Base-by-base conservation (phyloP, 805 yeast species). In the Hanseniaspora hatyaiensis region DNA sequence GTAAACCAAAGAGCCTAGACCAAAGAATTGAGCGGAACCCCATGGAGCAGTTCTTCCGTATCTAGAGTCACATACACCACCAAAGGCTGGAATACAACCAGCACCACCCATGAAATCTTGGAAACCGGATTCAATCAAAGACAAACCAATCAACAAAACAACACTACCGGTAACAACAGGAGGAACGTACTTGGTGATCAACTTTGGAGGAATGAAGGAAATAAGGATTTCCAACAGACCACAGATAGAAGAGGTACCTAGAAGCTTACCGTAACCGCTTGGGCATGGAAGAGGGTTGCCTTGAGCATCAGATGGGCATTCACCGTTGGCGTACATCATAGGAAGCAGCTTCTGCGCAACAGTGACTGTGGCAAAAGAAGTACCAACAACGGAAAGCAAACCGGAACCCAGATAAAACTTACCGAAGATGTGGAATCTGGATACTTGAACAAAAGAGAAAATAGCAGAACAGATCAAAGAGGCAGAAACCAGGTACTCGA, bases 111-210 rank as follows among this genome's bases (percentile, higher is more conserved):
- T 78, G 82, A 94, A 85, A 64, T 87, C 85, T 58, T 75, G 63
- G 63, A 87, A 80, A 22, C 94, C 96, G 29, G 85, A 63, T 54
- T 69, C 68, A 51, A 86, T 71, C 55, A 87, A 71, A 23, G 71
- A 66, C 38, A 79, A 70, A 55, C 96, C 96, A 58, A 87, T 86
- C 29, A 87, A 70, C 48, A 87, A 64, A 26, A 87, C 95, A 39
- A 87, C 95, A 8, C 95, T 95, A 50, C 96, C 96, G 24, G 95
- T 87, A 52, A 88, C 96, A 46, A 85, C 66, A 31, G 94, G 88
- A 16, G 96, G 96, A 68, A 87, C 87, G 30, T 83, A 57, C 51
- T 70, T 77, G 62, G 82, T 86, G 54, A 87, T 70, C 12, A 72
- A 54, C 31, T 69, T 71, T 4, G 95, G 77, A 9, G 96, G 96